phyloP scores from a whole-genome alignment of 495 filamentous ascomycete species.

The Podospora bellae-mahoneyi region DNA sequence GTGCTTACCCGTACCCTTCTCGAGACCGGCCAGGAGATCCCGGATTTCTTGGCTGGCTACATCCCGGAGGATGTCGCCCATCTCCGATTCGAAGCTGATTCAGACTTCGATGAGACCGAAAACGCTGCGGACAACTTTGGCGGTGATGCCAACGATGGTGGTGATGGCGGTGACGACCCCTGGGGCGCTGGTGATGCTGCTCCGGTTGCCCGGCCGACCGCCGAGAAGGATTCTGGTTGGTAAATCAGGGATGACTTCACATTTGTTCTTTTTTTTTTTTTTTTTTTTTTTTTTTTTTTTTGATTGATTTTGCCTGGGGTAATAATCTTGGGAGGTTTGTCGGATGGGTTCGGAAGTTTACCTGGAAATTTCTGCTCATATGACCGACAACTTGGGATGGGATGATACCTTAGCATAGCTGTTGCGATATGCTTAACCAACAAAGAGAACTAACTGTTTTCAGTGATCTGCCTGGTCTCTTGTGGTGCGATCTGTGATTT shows the following conservation, averaged over 20 bases:
- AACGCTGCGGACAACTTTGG: conserved; percentile 17
- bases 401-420: neutral
- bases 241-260: conserved; percentile 2
- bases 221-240: conserved; percentile 10
- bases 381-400: neutral
- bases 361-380: neutral
- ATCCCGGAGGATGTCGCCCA: conserved; percentile 52
- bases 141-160: conserved; percentile 10
- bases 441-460: neutral
- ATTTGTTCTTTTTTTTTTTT: neutral
- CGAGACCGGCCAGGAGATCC: conserved; percentile 72
- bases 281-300: neutral
- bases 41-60: conserved; percentile 71
- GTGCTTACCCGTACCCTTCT: conserved; percentile 73
- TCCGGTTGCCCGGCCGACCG: conserved; percentile 1
- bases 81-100: conserved; percentile 61
- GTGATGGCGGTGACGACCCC: conserved; percentile 12
- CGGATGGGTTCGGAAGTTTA: conserved; percentile 5
- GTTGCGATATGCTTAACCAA: neutral
- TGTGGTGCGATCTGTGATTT: neutral
- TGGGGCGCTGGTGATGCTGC: conserved; percentile 3
- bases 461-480: neutral
- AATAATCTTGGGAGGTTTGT: neutral
- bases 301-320: neutral
- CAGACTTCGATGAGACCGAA: conserved; percentile 50